Conservation (phyloP, 352 stramenopile species). For the Thalassiosira mediterranea region DNA sequence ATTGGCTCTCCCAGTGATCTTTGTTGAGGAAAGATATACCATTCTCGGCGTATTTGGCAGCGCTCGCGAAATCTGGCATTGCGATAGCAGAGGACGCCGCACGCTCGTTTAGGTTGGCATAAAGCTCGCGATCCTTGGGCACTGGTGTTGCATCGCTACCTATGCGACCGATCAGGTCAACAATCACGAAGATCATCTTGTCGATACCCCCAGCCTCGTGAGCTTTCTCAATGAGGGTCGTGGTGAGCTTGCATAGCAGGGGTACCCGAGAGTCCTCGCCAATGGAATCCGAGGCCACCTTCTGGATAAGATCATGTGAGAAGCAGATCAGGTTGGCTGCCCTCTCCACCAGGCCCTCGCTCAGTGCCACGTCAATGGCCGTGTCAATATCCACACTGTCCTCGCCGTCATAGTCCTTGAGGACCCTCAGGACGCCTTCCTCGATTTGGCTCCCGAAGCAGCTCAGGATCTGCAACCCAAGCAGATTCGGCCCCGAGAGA, state of each 20-base stretch:
- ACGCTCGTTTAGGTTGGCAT: too few relatives aligned
- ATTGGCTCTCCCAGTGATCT: too few relatives aligned
- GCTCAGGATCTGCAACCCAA: too few relatives aligned
- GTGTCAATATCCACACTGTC: slow-evolving; percentile 26
- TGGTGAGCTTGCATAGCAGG: slow-evolving; percentile 28
- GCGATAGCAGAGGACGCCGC: too few relatives aligned
- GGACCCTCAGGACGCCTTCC: slow-evolving; percentile 14
- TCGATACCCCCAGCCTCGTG: slow-evolving; percentile 21
- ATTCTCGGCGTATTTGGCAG: too few relatives aligned
- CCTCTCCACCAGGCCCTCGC: slow-evolving; percentile 24
- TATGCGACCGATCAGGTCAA: too few relatives aligned
- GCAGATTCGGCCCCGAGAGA: too few relatives aligned
- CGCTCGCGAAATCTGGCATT: too few relatives aligned
- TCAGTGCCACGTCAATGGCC: slow-evolving; percentile 18
- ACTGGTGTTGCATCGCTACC: too few relatives aligned
- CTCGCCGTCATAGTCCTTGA: slow-evolving; percentile 25
- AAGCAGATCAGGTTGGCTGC: slow-evolving; percentile 14
- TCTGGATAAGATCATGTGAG: slow-evolving; percentile 29
- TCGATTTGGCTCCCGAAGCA: too few relatives aligned
- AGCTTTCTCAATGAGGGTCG: slow-evolving; percentile 27
- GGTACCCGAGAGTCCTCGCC: not conserved
- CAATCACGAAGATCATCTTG: slow-evolving; percentile 13
- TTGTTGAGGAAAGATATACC: too few relatives aligned
- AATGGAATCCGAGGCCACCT: slow-evolving; percentile 36
- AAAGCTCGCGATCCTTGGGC: too few relatives aligned